These are phyloP conservation scores for Bertia moriformis DNA, from an alignment of 2,329 filamentous ascomycete species.

Conservation along the genomic window DNA sequence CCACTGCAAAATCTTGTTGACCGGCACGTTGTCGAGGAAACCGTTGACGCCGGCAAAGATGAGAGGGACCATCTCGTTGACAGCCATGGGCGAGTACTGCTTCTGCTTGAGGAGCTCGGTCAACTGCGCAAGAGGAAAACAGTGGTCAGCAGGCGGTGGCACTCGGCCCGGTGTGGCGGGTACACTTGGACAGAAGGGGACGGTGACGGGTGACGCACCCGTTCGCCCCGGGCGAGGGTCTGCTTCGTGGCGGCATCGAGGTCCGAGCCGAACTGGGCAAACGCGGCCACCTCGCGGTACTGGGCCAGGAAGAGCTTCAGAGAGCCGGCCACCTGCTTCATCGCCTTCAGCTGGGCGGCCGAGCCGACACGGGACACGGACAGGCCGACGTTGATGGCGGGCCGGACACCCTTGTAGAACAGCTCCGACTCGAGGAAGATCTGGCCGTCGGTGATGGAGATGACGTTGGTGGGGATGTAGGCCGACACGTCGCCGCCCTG, in stretches of 20 bases:
- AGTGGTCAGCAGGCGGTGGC: too few species aligned
- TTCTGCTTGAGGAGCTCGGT: conserved; percentile 99
- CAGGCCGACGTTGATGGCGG: conserved; percentile 99
- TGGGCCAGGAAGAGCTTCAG: conserved; percentile 99
- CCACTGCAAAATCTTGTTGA: conserved; percentile 82
- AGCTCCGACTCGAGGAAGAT: conserved; percentile 99
- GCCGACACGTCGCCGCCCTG: conserved; percentile 99
- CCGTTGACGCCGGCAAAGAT: conserved; percentile 99
- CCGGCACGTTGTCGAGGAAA: conserved; percentile 75
- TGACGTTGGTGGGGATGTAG: conserved; percentile 99
- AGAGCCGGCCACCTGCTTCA: conserved; percentile 99
- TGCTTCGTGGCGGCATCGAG: conserved; percentile 98
- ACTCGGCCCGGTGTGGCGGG: background rate
- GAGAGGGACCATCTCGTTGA: conserved; percentile 99
- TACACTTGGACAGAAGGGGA: too few species aligned
- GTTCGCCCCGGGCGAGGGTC: conserved; percentile 94
- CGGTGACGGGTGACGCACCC: conserved; percentile 49
- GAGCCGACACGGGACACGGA: conserved; percentile 99
- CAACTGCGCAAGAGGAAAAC: conserved; percentile 37
- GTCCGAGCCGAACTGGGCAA: conserved; percentile 99
- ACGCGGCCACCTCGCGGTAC: conserved; percentile 99
- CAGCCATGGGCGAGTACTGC: conserved; percentile 96
- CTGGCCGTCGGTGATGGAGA: conserved; percentile 98
- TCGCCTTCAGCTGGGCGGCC: conserved; percentile 98
- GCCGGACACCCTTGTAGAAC: conserved; percentile 99